Evolutionary conservation across 306 rosid species (phyloP).

Genomic region (Acmispon strigosus): DNA sequence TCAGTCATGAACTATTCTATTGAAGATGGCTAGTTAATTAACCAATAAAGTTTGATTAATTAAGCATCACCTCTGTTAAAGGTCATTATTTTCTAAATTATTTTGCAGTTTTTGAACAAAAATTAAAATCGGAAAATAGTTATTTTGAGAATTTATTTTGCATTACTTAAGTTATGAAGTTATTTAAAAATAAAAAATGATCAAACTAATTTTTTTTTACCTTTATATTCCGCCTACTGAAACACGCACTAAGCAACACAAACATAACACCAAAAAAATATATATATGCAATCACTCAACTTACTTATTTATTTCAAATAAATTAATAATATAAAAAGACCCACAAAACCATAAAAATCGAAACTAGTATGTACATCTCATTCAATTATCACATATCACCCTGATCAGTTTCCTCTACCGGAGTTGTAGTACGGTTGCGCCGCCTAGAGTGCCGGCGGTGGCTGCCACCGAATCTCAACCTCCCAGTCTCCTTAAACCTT

Average conservation of each 20-base stretch:
- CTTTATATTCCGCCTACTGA: constrained; percentile 13
- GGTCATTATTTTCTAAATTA: too few relatives aligned
- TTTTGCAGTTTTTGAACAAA: too few relatives aligned
- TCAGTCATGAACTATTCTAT: too few relatives aligned
- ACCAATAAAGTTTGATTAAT: too few relatives aligned
- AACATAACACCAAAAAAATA: constrained; percentile 1
- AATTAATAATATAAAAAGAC: neutral
- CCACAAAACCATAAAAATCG: neutral
- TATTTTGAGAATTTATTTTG: too few relatives aligned
- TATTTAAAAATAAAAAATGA: too few relatives aligned
- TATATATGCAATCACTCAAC: neutral
- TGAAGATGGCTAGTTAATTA: too few relatives aligned
- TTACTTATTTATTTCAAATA: constrained; percentile 12
- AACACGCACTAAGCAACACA: constrained; percentile 11
- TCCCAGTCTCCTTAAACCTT: constrained; percentile 65
- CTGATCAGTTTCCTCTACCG: constrained; percentile 10
- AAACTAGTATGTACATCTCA: constrained; percentile 27
- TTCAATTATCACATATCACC: constrained; percentile 24
- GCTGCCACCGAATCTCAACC: constrained; percentile 78
- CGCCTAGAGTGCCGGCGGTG: constrained; percentile 56
- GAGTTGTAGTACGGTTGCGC: constrained; percentile 25
- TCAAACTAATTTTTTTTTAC: too few relatives aligned
- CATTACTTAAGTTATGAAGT: too few relatives aligned
- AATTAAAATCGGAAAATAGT: too few relatives aligned
- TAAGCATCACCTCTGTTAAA: too few relatives aligned